These are phyloP conservation scores for Russula brevipes DNA, from an alignment of 768 basidiomycete genomes.

Conservation along the genomic window DNA sequence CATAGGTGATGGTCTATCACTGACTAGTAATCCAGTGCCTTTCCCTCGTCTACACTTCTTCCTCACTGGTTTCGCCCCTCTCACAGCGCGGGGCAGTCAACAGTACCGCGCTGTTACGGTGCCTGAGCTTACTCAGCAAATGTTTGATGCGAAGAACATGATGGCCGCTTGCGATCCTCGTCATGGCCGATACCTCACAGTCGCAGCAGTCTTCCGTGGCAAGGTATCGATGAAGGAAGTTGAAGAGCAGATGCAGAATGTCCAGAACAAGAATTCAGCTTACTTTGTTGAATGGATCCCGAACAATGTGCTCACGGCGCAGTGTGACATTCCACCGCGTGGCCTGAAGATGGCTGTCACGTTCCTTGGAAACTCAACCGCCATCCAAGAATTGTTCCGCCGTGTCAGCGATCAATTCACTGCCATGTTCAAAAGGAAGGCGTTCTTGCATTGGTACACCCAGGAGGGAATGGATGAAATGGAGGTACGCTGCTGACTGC, in stretches of 20 bases:
- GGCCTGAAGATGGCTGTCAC: slow-evolving; percentile 97
- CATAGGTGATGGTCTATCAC: neutral
- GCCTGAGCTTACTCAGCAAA: slow-evolving; percentile 96
- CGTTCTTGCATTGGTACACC: slow-evolving; percentile 98
- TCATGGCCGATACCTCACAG: slow-evolving; percentile 96
- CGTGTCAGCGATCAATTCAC: slow-evolving; percentile 98
- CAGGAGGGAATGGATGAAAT: slow-evolving; percentile 99
- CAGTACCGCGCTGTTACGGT: slow-evolving; percentile 97
- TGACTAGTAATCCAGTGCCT: slow-evolving; percentile 54
- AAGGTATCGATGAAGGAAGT: slow-evolving; percentile 99
- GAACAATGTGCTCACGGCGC: slow-evolving; percentile 96
- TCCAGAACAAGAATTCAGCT: slow-evolving; percentile 95
- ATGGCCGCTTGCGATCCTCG: slow-evolving; percentile 98
- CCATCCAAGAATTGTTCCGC: slow-evolving; percentile 98
- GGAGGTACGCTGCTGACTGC: slow-evolving; percentile 48
- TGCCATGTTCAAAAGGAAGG: slow-evolving; percentile 99
- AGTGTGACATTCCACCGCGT: slow-evolving; percentile 96
- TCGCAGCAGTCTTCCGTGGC: slow-evolving; percentile 96
- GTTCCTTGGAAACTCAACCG: slow-evolving; percentile 95
- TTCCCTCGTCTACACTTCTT: slow-evolving; percentile 99
- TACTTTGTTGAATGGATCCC: slow-evolving; percentile 99
- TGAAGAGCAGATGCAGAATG: slow-evolving; percentile 97
- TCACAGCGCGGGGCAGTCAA: slow-evolving; percentile 90
- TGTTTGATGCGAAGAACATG: slow-evolving; percentile 99
- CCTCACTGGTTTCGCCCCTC: slow-evolving; percentile 93